phyloP scores from a whole-genome alignment of 208 protist genomes.

The Acanthamoeba divionensis region DNA sequence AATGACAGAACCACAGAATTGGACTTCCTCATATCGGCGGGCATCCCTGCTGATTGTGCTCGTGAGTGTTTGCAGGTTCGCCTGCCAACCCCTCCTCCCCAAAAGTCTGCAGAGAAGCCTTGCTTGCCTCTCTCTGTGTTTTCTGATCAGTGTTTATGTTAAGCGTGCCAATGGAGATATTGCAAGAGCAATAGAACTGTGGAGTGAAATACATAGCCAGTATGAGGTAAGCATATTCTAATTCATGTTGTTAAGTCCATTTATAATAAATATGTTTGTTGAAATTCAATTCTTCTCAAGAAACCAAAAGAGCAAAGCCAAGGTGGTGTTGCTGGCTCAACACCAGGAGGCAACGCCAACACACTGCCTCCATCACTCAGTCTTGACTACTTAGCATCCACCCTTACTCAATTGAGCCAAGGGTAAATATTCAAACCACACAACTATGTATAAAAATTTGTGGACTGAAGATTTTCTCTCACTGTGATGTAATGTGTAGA shows the following conservation, averaged over 20 bases:
- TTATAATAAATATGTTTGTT: no score
- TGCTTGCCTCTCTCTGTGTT: neutral
- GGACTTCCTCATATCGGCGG: neutral
- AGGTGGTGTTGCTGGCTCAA: neutral
- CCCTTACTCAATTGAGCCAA: neutral
- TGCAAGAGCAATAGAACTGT: neutral
- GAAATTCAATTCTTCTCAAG: no score
- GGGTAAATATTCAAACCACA: neutral
- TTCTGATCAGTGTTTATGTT: neutral
- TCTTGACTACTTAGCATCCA: neutral
- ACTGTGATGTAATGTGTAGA: no score
- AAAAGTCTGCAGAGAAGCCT: neutral
- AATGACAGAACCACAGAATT: neutral
- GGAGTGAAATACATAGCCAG: neutral
- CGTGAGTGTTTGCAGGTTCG: neutral
- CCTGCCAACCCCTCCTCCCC: neutral
- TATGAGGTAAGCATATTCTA: no score
- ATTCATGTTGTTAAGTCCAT: no score
- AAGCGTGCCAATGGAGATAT: neutral
- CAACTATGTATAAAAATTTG: neutral
- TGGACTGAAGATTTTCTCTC: no score
- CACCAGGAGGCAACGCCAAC: neutral
- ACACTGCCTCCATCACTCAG: neutral
- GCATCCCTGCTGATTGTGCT: neutral
- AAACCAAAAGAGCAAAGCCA: neutral